phyloP scores from a whole-genome alignment of 352 stramenopile genomes.

The Phytophthora quininea region DNA sequence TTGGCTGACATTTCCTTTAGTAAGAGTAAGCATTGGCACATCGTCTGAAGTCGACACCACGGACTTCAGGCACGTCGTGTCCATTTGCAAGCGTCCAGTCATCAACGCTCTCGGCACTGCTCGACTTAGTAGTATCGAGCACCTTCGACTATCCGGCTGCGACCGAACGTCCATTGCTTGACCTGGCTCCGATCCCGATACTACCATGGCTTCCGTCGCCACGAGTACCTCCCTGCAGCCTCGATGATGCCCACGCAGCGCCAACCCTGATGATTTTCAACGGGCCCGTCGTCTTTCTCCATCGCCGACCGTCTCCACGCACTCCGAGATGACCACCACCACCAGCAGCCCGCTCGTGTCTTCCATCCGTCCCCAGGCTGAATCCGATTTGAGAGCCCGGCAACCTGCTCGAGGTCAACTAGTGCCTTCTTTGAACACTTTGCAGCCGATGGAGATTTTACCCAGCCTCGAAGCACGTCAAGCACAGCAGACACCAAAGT shows the following conservation, averaged over 20 bases:
- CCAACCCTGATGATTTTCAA: no score
- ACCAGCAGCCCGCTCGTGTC: neutral
- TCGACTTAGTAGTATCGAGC: constrained; percentile 34
- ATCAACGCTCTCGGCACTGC: constrained; percentile 6
- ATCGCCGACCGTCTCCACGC: no score
- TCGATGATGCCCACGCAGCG: neutral
- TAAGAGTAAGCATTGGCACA: constrained; percentile 41
- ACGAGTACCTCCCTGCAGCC: neutral
- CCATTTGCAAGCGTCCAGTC: no score
- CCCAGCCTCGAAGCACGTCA: neutral
- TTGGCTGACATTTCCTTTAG: constrained; percentile 17
- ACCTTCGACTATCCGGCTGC: constrained; percentile 2
- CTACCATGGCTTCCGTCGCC: neutral
- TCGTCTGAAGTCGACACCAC: no score
- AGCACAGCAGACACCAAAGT: constrained; percentile 2
- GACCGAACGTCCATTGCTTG: neutral
- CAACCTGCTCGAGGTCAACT: neutral
- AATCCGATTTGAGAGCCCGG: neutral
- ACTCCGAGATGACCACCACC: no score
- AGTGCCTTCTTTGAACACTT: neutral
- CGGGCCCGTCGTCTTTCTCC: no score
- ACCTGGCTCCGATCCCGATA: no score
- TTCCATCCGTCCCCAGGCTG: neutral
- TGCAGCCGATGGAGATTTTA: neutral
- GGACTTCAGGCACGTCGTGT: no score